Evolutionary conservation across 345 rosid species (phyloP).

Genomic region (Brassica rapa): DNA sequence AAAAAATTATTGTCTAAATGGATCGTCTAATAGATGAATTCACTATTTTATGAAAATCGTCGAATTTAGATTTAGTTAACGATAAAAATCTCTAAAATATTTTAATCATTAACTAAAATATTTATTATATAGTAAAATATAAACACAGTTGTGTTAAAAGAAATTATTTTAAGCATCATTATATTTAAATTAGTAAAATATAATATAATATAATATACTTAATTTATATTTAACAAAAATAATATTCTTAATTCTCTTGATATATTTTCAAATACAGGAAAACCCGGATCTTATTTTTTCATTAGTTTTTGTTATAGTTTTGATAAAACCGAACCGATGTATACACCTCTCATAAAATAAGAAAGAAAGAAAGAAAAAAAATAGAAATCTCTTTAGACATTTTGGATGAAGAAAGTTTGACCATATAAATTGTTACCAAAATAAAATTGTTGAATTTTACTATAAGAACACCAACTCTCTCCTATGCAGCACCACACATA

Average conservation of each 20-base stretch:
- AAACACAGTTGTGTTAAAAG: neutral
- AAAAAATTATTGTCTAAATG: neutral
- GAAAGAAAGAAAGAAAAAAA: neutral
- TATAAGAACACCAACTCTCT: neutral
- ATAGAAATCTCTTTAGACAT: neutral
- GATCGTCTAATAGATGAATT: neutral
- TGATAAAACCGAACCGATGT: neutral
- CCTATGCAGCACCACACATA: neutral
- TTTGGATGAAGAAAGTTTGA: neutral
- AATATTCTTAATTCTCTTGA: neutral
- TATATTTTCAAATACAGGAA: neutral
- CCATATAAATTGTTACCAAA: neutral
- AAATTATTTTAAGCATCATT: neutral
- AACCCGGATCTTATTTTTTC: neutral
- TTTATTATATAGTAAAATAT: neutral
- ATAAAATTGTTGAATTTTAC: neutral
- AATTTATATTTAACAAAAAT: neutral
- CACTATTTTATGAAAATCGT: neutral
- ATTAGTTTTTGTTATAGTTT: neutral
- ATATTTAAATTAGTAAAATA: neutral
- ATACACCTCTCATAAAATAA: neutral
- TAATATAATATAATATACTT: neutral
- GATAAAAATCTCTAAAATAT: neutral
- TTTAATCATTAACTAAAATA: neutral
- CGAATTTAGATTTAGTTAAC: neutral